Conservation (phyloP, 2,329 filamentous ascomycete genomes). For the Pseudogymnoascus sp. region DNA sequence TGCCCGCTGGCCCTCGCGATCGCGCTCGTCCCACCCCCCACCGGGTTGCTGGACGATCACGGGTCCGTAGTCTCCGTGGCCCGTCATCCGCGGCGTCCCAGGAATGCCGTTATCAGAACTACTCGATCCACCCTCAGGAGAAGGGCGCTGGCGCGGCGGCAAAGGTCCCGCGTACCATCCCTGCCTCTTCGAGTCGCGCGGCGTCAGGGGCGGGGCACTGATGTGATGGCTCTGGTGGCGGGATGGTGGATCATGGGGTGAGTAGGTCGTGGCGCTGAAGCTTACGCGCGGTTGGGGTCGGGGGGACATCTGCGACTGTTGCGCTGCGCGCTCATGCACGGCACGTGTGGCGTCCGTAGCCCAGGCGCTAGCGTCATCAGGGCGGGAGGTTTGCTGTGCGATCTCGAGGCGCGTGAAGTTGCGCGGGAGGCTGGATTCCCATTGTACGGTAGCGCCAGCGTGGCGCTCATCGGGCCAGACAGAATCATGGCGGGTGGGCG, state of each 20-base stretch:
- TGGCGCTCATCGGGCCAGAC: background rate
- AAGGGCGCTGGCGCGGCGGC: conserved; percentile 36
- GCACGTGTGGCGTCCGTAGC: conserved; percentile 48
- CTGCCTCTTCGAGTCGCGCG: conserved; percentile 55
- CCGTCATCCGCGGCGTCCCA: conserved; percentile 35
- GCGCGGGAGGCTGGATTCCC: conserved; percentile 58
- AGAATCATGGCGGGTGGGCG: conserved; percentile 19
- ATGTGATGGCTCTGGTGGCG: conserved; percentile 47
- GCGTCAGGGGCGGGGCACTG: conserved; percentile 49
- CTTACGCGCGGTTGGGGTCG: conserved; percentile 41
- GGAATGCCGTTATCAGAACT: conserved; percentile 46
- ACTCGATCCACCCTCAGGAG: conserved; percentile 43
- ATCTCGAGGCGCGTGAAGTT: conserved; percentile 61
- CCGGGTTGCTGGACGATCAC: background rate
- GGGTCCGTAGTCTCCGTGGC: background rate
- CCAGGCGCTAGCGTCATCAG: conserved; percentile 47
- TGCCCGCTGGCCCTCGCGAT: background rate
- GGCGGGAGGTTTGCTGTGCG: conserved; percentile 40
- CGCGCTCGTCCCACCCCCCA: background rate
- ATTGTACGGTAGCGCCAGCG: conserved; percentile 33
- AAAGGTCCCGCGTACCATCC: conserved; percentile 59
- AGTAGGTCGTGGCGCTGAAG: conserved; percentile 42
- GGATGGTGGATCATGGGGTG: conserved; percentile 26
- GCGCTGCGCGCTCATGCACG: conserved; percentile 46
- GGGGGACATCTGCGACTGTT: conserved; percentile 21